Evolutionary conservation across 805 yeast genomes (phyloP), one percentile per base, ranked within the genome.

Genomic region (Torulaspora maleeae): DNA sequence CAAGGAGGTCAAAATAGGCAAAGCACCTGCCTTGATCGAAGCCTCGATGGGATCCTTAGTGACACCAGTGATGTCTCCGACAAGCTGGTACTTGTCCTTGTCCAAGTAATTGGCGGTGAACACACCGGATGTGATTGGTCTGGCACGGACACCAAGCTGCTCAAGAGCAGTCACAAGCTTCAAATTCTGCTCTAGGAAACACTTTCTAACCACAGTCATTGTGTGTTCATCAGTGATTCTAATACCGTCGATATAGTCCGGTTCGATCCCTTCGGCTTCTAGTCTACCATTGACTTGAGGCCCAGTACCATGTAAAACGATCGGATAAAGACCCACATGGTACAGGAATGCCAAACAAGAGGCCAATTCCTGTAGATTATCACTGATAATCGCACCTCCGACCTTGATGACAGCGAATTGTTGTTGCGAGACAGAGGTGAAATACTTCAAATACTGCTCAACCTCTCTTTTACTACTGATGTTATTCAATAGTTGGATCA

Each of bases 361-460:
- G 0, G 99, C 99, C 56, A 93, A 73, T 69, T 91, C 96, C 8
- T 89, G 85, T 52, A 93, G 72, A 59, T 91, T 93, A 56, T 93
- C 95, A 38, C 98, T 91, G 66, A 93, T 93, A 60, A 93, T 91
- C 30, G 99, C 99, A 53, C 99, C 99, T 33, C 99, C 99, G 36
- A 93, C 99, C 67, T 93, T 93, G 69, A 93, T 93, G 36, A 93
- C 96, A 3, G 99, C 99, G 60, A 93, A 93, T 61, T 93, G 97
- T 65, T 93, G 98, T 56, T 89, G 90, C 5, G 89, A 83, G 13
- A 93, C 98, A 27, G 96, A 88, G 1, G 98, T 90, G 75, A 93
- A 93, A 68, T 91, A 91, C 66, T 89, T 90, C 61, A 93, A 77
- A 68, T 93, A 93, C 68, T 93, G 99, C 67, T 93, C 99, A 36